These are phyloP conservation scores for Mediolabrus comicus DNA, from an alignment of 108 stramenopile species.

Conservation along the genomic window DNA sequence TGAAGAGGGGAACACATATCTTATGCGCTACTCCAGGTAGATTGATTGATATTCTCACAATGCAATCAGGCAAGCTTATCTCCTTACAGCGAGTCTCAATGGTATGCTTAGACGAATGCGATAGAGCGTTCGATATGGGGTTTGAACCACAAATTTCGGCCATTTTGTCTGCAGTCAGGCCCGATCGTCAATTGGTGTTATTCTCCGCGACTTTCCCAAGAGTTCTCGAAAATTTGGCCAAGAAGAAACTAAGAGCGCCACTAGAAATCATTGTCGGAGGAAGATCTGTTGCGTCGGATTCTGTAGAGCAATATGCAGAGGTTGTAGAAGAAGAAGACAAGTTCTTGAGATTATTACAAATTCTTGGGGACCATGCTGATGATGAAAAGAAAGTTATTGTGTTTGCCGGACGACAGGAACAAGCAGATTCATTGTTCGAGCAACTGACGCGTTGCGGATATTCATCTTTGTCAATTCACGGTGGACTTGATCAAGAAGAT, in stretches of 20 bases:
- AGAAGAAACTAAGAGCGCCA: conserved; percentile 86
- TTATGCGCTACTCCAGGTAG: conserved; percentile 98
- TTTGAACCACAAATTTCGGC: conserved; percentile 98
- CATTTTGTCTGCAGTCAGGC: conserved; percentile 90
- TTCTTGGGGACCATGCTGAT: conserved; percentile 94
- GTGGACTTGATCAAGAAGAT: conserved; percentile 99
- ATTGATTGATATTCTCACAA: conserved; percentile 98
- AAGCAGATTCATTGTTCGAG: conserved; percentile 93
- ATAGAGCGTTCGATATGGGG: conserved; percentile 99
- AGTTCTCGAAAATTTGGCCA: conserved; percentile 89
- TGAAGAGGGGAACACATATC: conserved; percentile 96
- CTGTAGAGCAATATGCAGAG: conserved; percentile 91
- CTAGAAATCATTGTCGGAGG: conserved; percentile 98
- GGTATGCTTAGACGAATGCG: conserved; percentile 98
- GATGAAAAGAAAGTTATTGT: conserved; percentile 94
- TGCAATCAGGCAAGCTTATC: conserved; percentile 96
- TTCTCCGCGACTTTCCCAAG: conserved; percentile 99
- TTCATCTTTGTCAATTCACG: conserved; percentile 93
- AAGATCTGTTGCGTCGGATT: conserved; percentile 91
- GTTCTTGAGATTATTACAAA: conserved; percentile 94
- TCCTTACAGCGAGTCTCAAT: conserved; percentile 90
- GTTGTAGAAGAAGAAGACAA: conserved; percentile 95
- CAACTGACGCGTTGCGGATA: conserved; percentile 94
- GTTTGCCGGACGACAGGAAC: conserved; percentile 96
- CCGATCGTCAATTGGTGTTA: conserved; percentile 93